Base-by-base conservation (phyloP, 2,329 filamentous ascomycete genomes). In the Keithomyces neogunnii region DNA sequence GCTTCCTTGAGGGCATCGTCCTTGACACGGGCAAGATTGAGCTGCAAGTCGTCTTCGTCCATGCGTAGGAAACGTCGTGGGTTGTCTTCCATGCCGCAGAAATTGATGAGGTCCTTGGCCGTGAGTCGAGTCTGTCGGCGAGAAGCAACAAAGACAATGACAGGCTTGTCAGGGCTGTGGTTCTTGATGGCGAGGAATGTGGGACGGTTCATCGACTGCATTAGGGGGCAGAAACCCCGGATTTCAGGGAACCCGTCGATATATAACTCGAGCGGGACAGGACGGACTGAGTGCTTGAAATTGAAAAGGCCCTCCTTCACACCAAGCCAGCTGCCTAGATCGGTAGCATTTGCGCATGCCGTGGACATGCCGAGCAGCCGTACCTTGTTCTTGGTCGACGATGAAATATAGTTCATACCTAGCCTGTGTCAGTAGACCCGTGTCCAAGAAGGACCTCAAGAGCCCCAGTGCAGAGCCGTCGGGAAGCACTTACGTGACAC, bases 121-220 rank as follows among this genome's bases (percentile, higher is more conserved):
- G 93, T 99, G 40, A 99, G 75, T 36, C 93, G 85, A 0, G 93
- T 99, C 73, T 99, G 93, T 62, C 93, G 80, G 62, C 95, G 85
- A 19, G 93, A 99, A 3, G 93, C 90, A 5, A 99, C 93, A 62
- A 99, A 99, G 1, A 99, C 93, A 66, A 99, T 99, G 7, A 97
- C 93, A 0, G 93, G 93, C 68, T 99, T 97, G 49, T 90, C 85
- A 0, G 95, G 93, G 42, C 91, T 96, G 69, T 99, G 95, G 9
- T 85, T 89, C 68, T 99, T 96, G 68, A 99, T 93, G 0, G 93
- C 93, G 33, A 97, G 73, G 69, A 97, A 99, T 0, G 93, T 96
- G 2, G 93, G 93, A 5, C 93, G 81, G 63, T 99, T 99, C 93
- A 99, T 99, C 0, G 90, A 95, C 69, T 97, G 92, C 93, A 99